A percentile compares a stretch with the other conserved stretches of the same genome.
Conservation (phyloP, 441 rosid species). For the Capsella rubella region DNA sequence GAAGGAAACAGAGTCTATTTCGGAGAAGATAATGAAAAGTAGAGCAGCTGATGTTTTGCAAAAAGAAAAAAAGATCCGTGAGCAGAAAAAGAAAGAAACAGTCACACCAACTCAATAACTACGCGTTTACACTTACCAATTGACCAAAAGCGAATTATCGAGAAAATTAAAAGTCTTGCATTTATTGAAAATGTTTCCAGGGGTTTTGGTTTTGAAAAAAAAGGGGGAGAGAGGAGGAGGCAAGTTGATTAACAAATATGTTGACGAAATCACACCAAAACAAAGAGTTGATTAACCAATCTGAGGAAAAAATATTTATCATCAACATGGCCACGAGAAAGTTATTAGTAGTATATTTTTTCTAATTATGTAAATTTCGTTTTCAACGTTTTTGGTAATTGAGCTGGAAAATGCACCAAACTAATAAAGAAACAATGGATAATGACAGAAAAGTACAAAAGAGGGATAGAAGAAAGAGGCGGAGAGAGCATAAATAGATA, state of each 20-base stretch:
- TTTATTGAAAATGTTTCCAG: constrained; percentile 2
- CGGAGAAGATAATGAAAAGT: constrained; percentile 16
- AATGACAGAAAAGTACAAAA: constrained; percentile 10
- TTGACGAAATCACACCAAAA: constrained; percentile 14
- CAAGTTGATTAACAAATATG: constrained; percentile 34
- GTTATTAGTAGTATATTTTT: background rate
- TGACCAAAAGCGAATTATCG: constrained; percentile 2
- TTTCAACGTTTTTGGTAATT: constrained; percentile 37
- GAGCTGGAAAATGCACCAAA: constrained; percentile 18
- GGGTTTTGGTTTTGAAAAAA: constrained; percentile 11
- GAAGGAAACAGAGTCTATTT: background rate
- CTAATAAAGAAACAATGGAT: background rate
- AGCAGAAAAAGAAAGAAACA: background rate
- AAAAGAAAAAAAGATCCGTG: background rate
- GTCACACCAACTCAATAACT: constrained; percentile 25
- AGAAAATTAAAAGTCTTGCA: constrained; percentile 5
- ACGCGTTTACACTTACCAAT: constrained; percentile 16
- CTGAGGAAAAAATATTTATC: background rate
- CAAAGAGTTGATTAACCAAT: constrained; percentile 22
- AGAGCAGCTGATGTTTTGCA: background rate
- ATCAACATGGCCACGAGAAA: constrained; percentile 30
- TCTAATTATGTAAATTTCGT: constrained; percentile 24
- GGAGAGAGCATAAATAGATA: background rate
- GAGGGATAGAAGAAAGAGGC: constrained; percentile 29
- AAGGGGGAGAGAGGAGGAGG: constrained; percentile 10